Conservation (phyloP, 2,329 filamentous ascomycete genomes). For the Lachnellula arida region DNA sequence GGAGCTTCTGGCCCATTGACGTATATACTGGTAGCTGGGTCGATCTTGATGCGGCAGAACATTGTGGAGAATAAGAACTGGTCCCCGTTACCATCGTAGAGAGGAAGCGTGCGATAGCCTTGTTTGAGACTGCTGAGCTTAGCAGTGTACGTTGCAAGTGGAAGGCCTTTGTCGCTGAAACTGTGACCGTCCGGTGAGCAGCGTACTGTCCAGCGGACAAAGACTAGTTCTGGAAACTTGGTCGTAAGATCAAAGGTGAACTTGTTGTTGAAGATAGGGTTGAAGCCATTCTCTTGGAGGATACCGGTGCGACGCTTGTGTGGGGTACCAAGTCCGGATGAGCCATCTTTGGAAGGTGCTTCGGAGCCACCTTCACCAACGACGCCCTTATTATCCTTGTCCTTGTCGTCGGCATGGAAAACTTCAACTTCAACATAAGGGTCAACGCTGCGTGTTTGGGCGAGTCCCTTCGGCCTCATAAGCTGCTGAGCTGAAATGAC, state of each 20-base stretch:
- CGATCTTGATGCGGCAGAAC: conserved; percentile 79
- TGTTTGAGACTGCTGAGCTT: conserved; percentile 87
- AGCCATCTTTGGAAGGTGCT: conserved; percentile 58
- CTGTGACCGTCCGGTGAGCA: conserved; percentile 73
- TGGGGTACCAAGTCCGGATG: conserved; percentile 65
- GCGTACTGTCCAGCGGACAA: conserved; percentile 89
- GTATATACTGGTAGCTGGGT: conserved; percentile 52
- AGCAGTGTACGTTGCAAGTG: conserved; percentile 85
- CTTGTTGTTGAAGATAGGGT: conserved; percentile 77
- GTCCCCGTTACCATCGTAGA: conserved; percentile 84
- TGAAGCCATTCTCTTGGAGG: conserved; percentile 85
- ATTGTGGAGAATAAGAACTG: conserved; percentile 93
- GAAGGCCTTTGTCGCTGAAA: conserved; percentile 56
- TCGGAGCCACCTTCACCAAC: conserved; percentile 61
- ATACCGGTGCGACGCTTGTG: conserved; percentile 76
- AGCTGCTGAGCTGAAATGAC: conserved; percentile 93
- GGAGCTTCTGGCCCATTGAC: conserved; percentile 43
- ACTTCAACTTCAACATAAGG: conserved; percentile 95
- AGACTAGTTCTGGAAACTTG: conserved; percentile 90
- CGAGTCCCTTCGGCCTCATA: conserved; percentile 71
- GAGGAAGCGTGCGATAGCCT: conserved; percentile 86
- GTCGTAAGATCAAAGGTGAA: conserved; percentile 82
- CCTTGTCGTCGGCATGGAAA: conserved; percentile 89
- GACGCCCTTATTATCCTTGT: conserved; percentile 75
- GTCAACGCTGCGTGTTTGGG: conserved; percentile 73